Evolutionary conservation across 2,329 filamentous ascomycete genomes (phyloP).

Genomic region (Pseudogymnoascus destructans): DNA sequence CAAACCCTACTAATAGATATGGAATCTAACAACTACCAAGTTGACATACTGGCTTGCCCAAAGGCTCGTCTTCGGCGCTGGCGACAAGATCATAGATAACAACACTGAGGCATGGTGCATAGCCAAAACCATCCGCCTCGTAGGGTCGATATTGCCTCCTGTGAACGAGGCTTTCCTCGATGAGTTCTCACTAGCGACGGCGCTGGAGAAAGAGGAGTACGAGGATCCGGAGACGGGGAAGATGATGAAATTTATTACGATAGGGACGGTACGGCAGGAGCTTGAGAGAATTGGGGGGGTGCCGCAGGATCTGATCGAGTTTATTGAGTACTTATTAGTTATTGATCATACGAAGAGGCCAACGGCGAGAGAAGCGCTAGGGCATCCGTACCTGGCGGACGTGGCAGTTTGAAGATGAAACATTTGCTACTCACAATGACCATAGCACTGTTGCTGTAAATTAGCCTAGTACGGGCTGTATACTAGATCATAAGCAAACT

Average conservation of each 20-base stretch:
- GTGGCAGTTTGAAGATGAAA: background rate
- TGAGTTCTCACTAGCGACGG: background rate
- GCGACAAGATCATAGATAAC: slow-evolving; percentile 18
- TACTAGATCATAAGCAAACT: no score
- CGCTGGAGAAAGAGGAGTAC: slow-evolving; percentile 3
- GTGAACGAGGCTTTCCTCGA: background rate
- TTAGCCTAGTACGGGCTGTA: background rate
- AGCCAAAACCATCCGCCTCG: slow-evolving; percentile 18
- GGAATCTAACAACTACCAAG: slow-evolving; percentile 12
- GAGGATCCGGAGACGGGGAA: slow-evolving; percentile 1
- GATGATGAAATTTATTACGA: slow-evolving; percentile 7
- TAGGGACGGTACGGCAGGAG: slow-evolving; percentile 12
- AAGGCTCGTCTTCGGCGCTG: slow-evolving; percentile 15
- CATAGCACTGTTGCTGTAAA: background rate
- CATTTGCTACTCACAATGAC: background rate
- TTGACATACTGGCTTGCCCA: slow-evolving; percentile 15
- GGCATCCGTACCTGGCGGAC: slow-evolving; percentile 11
- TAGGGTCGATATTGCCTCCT: slow-evolving; percentile 16
- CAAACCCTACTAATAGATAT: background rate
- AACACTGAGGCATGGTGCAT: slow-evolving; percentile 19
- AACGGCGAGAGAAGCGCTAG: slow-evolving; percentile 12
- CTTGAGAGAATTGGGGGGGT: slow-evolving; percentile 11
- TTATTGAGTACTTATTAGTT: slow-evolving; percentile 13
- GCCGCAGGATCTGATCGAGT: slow-evolving; percentile 11
- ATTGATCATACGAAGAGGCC: slow-evolving; percentile 14